A percentile compares a stretch with the other conserved stretches of the same genome.
Conservation (phyloP, 2,329 filamentous ascomycete genomes). For the Plectosphaerella cucumerina region DNA sequence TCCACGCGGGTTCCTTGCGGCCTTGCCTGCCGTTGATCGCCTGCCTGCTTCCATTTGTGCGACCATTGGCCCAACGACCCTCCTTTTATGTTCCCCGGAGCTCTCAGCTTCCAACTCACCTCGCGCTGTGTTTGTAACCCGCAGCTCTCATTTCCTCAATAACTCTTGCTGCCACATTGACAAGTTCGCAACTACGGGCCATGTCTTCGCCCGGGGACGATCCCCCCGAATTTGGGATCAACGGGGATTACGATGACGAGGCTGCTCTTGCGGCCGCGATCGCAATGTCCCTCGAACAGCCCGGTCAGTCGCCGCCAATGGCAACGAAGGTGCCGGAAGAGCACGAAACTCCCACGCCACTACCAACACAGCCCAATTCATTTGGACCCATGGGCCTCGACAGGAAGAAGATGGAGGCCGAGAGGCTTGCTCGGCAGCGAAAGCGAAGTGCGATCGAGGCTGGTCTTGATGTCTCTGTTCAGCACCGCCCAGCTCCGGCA, state of each 20-base stretch:
- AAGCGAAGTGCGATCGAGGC: conserved; percentile 39
- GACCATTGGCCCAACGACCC: too few relatives aligned
- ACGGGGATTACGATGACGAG: background rate
- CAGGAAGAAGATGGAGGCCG: conserved; percentile 80
- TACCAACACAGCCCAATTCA: conserved; percentile 2
- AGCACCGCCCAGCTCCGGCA: background rate
- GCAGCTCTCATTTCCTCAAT: background rate
- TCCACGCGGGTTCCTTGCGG: too few relatives aligned
- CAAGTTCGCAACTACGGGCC: too few relatives aligned
- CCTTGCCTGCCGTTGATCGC: too few relatives aligned
- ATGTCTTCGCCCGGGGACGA: too few relatives aligned
- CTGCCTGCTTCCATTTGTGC: too few relatives aligned
- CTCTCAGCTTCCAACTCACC: background rate
- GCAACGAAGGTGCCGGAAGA: background rate
- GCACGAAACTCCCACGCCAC: background rate
- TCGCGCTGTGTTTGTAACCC: background rate
- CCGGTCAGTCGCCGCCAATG: background rate
- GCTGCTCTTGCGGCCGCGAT: background rate
- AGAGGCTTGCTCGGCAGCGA: conserved; percentile 66
- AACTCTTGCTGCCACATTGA: too few relatives aligned
- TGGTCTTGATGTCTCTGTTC: background rate
- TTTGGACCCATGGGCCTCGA: conserved; percentile 55
- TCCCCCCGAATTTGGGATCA: background rate
- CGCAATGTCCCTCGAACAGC: background rate
- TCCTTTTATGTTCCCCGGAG: background rate